Evolutionary conservation across 257 asterid species (phyloP), one percentile per base, ranked within the genome.

Genomic region (Scutellaria galericulata): DNA sequence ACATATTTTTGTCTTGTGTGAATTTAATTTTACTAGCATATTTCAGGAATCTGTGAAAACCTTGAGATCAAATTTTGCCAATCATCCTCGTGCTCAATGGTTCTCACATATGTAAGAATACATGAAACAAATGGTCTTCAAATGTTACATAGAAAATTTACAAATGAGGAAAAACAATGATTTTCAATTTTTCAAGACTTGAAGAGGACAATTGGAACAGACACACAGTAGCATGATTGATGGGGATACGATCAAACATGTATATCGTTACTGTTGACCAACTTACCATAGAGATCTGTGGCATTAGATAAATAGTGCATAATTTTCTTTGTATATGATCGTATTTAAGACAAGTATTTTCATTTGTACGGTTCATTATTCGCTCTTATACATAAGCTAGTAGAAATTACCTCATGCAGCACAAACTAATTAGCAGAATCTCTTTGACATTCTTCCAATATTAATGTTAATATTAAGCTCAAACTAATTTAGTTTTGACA

Each of bases 181-280:
- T 4, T 50, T 24, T 15, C 31, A 42, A 55, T 56, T 42, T 24
- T 22, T 55, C 15, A 24, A n/a, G 6, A 14, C 18, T 31, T 51
- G 48, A 40, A 13, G 18, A 24, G 15, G 37, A 39, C 31, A 13
- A 27, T 13, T 20, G 35, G 58, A 44, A 7, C 55, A 55, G 31
- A 70, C 7, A 51, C 53, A 47, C 24, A 12, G 44, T 54, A 61
- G 46, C 53, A 52, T 7, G 9, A 20, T 14, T 63, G 54, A 72
- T n/a, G 45, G 51, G 14, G 14, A 68, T 15, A 8, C 22, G 11
- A 20, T 20, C 24, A 5, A 41, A 22, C 66, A 13, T 54, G 44
- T 12, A 6, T 5, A 41, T 9, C 9, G 7, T 54, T 1, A 68
- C 13, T 40, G 27, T 14, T 15, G 10, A 27, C 11, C 53, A 45